These are phyloP conservation scores for Epichloe sibirici DNA, from an alignment of 2,329 filamentous ascomycete species.

Conservation along the genomic window DNA sequence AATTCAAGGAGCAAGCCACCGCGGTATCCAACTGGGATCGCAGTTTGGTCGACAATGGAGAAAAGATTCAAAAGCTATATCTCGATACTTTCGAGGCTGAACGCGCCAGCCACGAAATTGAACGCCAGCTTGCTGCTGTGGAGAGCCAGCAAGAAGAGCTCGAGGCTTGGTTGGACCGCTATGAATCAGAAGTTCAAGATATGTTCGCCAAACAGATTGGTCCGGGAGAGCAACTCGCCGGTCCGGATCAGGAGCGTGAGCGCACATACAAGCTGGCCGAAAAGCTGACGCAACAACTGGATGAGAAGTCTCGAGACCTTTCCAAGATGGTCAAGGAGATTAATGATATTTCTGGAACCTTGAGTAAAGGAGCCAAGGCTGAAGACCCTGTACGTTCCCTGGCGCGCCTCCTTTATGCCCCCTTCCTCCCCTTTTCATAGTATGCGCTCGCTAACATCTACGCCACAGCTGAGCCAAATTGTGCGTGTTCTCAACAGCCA, in stretches of 20 bases:
- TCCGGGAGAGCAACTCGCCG: slow-evolving; percentile 63
- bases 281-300: slow-evolving; percentile 78
- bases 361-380: slow-evolving; percentile 80
- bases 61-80: slow-evolving; percentile 90
- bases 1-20: slow-evolving; percentile 82
- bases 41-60: slow-evolving; percentile 81
- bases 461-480: slow-evolving; percentile 74
- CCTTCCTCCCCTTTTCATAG: slow-evolving; percentile 5
- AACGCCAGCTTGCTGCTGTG: slow-evolving; percentile 77
- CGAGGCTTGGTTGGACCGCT: slow-evolving; percentile 75
- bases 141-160: slow-evolving; percentile 91
- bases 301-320: slow-evolving; percentile 87
- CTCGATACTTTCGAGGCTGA: slow-evolving; percentile 88
- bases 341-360: slow-evolving; percentile 77
- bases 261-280: slow-evolving; percentile 93
- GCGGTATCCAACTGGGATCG: slow-evolving; percentile 87
- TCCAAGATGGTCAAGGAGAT: slow-evolving; percentile 97
- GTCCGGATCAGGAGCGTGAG: slow-evolving; percentile 91
- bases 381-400: slow-evolving; percentile 64
- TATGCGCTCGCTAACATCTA: slow-evolving; percentile 7
- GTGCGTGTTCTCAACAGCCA: slow-evolving; percentile 91
- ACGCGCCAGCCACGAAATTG: slow-evolving; percentile 83
- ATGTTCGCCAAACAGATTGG: slow-evolving; percentile 72
- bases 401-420: background rate
- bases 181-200: slow-evolving; percentile 83